A percentile compares a stretch with the other conserved stretches of the same genome.
phyloP scores from a whole-genome alignment of 345 rosid genomes.

The Durio zibethinus region DNA sequence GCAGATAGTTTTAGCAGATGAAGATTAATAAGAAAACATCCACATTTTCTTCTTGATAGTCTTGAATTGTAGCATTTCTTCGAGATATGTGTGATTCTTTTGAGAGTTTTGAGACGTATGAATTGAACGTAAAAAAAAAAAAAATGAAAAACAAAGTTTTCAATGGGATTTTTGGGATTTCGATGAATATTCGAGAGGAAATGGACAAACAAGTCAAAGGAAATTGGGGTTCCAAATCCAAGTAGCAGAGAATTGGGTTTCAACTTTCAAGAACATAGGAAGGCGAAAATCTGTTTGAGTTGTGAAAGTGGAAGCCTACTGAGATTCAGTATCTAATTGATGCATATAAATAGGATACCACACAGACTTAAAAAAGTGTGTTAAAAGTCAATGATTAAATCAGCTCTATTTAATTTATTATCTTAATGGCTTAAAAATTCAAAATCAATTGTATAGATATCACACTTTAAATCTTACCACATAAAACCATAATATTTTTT shows the following conservation, averaged over 20 bases:
- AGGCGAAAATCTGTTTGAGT: neutral
- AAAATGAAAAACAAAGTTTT: neutral
- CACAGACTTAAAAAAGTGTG: neutral
- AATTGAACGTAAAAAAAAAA: neutral
- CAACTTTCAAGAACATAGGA: neutral
- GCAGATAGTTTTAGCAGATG: slow-evolving; percentile 7
- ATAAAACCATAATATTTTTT: neutral
- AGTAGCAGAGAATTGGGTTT: neutral
- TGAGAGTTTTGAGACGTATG: slow-evolving; percentile 4
- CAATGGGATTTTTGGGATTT: slow-evolving; percentile 12
- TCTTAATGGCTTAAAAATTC: neutral
- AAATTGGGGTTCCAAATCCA: neutral
- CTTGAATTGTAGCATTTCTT: slow-evolving; percentile 34
- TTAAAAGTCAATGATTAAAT: neutral
- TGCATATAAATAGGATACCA: neutral
- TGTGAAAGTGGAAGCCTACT: neutral
- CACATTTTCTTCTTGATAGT: slow-evolving; percentile 43
- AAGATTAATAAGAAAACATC: slow-evolving; percentile 34
- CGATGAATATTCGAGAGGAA: neutral
- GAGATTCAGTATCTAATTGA: neutral
- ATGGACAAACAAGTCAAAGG: slow-evolving; percentile 6
- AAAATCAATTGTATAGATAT: neutral
- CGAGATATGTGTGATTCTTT: slow-evolving; percentile 18
- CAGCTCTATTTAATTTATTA: neutral
- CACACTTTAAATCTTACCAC: slow-evolving; percentile 1